A percentile compares a stretch with the other conserved stretches of the same genome.
These are phyloP conservation scores for Geotrichum fermentans DNA, from an alignment of 1,139 yeast genomes.

Conservation along the genomic window DNA sequence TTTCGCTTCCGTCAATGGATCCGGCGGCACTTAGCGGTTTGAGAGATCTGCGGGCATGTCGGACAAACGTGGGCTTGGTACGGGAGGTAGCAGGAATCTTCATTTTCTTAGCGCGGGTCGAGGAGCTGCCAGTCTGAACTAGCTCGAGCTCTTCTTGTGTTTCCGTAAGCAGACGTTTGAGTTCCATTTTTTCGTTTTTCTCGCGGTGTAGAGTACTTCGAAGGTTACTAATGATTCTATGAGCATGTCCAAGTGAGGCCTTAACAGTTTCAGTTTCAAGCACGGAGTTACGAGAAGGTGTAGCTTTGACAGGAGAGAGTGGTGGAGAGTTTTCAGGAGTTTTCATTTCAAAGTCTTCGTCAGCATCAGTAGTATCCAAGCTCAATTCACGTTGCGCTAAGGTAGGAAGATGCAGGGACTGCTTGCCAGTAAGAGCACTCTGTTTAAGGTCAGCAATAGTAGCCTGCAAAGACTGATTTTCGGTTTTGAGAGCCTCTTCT, in stretches of 20 bases:
- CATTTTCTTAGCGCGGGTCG: slow-evolving; percentile 10
- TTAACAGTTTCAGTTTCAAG: slow-evolving; percentile 65
- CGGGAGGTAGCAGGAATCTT: slow-evolving; percentile 1
- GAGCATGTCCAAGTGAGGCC: slow-evolving; percentile 63
- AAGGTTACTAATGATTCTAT: slow-evolving; percentile 39
- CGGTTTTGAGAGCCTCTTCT: slow-evolving; percentile 28
- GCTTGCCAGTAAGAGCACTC: slow-evolving; percentile 19
- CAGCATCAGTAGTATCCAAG: slow-evolving; percentile 18
- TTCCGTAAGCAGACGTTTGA: slow-evolving; percentile 31
- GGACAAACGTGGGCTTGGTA: not conserved
- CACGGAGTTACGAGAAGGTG: slow-evolving; percentile 49
- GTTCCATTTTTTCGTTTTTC: slow-evolving; percentile 36
- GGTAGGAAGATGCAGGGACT: slow-evolving; percentile 22
- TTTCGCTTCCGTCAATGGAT: not conserved
- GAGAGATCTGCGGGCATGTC: not conserved
- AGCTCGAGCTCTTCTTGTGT: slow-evolving; percentile 28
- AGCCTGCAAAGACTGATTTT: slow-evolving; percentile 27
- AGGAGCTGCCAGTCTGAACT: slow-evolving; percentile 1
- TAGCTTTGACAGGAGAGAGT: slow-evolving; percentile 42
- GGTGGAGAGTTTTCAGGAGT: slow-evolving; percentile 39
- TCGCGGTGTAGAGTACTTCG: slow-evolving; percentile 35
- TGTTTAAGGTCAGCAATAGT: slow-evolving; percentile 21
- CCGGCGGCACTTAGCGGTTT: slow-evolving; percentile 4
- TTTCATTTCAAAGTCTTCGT: slow-evolving; percentile 21
- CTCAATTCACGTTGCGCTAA: slow-evolving; percentile 24